Evolutionary conservation across 257 asterid genomes (phyloP), one percentile per base, ranked within the genome.

Genomic region (Fraxinus pennsylvanica): DNA sequence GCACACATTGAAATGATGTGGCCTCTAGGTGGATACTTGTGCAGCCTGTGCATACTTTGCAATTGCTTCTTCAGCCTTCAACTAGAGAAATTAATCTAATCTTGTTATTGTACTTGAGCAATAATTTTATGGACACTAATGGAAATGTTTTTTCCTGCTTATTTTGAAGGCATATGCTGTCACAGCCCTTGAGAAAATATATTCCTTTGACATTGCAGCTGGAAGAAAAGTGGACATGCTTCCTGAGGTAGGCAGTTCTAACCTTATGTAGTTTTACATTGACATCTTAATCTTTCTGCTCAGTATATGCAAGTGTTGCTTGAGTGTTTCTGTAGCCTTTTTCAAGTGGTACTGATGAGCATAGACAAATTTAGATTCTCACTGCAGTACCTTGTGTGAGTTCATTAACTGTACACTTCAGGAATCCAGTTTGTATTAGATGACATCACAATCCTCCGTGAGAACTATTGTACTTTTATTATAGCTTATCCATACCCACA

Each of bases 171-270:
- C 94, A 50, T 95, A 92, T 82, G 96, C 98, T 57, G 87, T 95
- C 59, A 84, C 98, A 13, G 99, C 98, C 25, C 88, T 95, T 81
- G 82, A 78, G 97, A 95, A 95, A 93, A 88, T 93, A 81, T 90
- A 91, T 82, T 85, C 98, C n/a, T 95, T 95, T 82, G 99, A 95
- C 85, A 86, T 91, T 84, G 93, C 98, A 41, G 94, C 97, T 81
- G 98, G 97, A 88, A 92, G 96, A 79, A 82, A 85, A 78, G 94
- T 90, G 83, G 99, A 93, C 80, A 57, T 95, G 74, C 91, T 95
- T 52, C 91, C 98, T 67, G 99, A 95, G 99, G 99, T 95, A 83
- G 17, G 85, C 77, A 69, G 66, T 63, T 73, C 4, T 68, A 4
- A 79, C 30, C 17, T 52, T 29, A 70, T 79, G 45, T 29, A 57